These are phyloP conservation scores for Paramecium primaurelia DNA, from an alignment of 73 alveolate genomes.

Conservation along the genomic window DNA sequence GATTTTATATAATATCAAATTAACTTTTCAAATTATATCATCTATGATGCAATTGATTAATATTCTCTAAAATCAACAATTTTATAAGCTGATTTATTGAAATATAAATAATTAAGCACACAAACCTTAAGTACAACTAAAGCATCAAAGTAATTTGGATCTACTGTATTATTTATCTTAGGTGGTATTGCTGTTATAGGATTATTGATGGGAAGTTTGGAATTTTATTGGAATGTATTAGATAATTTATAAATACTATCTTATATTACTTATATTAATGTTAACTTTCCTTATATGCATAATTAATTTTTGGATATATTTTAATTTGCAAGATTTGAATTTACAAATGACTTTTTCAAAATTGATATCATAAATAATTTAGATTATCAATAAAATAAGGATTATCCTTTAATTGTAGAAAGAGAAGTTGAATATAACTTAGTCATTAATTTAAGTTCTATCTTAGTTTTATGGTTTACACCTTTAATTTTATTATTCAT, in stretches of 20 bases:
- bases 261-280: not conserved
- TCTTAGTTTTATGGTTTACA: not conserved
- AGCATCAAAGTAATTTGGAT: not conserved
- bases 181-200: not conserved
- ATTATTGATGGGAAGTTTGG: not conserved
- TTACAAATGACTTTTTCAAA: not conserved
- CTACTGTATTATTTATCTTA: not conserved
- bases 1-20: not conserved
- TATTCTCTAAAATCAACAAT: not conserved
- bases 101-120: not conserved
- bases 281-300: not conserved
- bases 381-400: not conserved
- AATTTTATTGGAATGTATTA: not conserved
- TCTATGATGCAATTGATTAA: not conserved
- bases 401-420: not conserved
- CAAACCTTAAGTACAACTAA: not conserved
- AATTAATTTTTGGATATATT: not conserved
- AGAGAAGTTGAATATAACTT: not conserved
- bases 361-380: not conserved
- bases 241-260: not conserved
- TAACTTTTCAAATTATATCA: not conserved
- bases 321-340: not conserved
- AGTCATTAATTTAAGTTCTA: not conserved
- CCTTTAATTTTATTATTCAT: not conserved
- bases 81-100: not conserved